These are phyloP conservation scores for Trametes cubensis DNA, from an alignment of 768 basidiomycete genomes.

Conservation along the genomic window DNA sequence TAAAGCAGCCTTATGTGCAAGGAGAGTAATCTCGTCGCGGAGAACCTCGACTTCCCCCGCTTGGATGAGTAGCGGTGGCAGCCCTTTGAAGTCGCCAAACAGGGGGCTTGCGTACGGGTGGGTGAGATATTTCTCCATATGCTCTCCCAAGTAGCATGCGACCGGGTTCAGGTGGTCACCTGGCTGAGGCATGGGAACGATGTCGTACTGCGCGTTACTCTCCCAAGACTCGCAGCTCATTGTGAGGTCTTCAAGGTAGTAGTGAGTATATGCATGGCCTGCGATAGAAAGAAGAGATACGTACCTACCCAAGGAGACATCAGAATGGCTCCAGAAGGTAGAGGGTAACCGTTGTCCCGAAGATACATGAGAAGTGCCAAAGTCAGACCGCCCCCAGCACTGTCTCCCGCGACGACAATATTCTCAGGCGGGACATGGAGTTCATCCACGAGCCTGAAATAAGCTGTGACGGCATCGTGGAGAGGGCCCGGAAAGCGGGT, in stretches of 20 bases:
- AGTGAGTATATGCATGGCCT: neutral
- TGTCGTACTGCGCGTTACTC: constrained; percentile 84
- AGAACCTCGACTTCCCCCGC: constrained; percentile 94
- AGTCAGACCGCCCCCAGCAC: constrained; percentile 88
- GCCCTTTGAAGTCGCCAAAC: constrained; percentile 83
- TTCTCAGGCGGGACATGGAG: constrained; percentile 91
- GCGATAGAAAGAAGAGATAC: constrained; percentile 32
- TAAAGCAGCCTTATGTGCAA: constrained; percentile 90
- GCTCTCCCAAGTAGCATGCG: constrained; percentile 87
- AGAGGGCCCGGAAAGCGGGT: constrained; percentile 90
- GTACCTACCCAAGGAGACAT: constrained; percentile 96
- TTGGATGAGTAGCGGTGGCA: constrained; percentile 91
- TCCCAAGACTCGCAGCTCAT: constrained; percentile 99
- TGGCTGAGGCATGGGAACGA: constrained; percentile 69
- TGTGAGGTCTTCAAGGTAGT: constrained; percentile 67
- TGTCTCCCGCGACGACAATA: constrained; percentile 87
- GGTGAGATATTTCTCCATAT: constrained; percentile 80
- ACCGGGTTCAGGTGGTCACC: constrained; percentile 93
- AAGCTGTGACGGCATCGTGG: constrained; percentile 84
- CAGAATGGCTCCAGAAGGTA: constrained; percentile 84
- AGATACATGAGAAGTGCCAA: constrained; percentile 92
- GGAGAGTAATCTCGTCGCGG: constrained; percentile 88
- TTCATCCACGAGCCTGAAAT: constrained; percentile 85
- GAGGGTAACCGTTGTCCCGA: constrained; percentile 82
- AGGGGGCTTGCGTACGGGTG: constrained; percentile 96